Base-by-base conservation (phyloP, 495 filamentous ascomycete genomes). In the Margaritispora aquatica region DNA sequence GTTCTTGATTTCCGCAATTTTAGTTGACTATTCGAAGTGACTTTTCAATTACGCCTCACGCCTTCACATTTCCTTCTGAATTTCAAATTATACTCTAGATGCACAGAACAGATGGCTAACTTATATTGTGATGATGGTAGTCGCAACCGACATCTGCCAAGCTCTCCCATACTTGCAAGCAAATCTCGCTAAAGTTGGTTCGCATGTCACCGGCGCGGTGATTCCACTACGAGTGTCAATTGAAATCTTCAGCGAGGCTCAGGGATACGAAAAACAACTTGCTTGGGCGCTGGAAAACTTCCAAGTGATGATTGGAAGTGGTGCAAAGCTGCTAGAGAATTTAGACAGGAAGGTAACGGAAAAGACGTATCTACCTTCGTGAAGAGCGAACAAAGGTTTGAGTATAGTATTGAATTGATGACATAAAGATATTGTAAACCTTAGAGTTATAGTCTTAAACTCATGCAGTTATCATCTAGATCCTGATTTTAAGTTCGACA, bases 61-160 rank as follows among this genome's bases (percentile, higher is more conserved):
- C n/a, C n/a, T n/a, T n/a, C n/a, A n/a, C n/a, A n/a, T n/a, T n/a
- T n/a, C n/a, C n/a, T n/a, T n/a, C n/a, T n/a, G n/a, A n/a, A n/a
- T n/a, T n/a, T n/a, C n/a, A n/a, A n/a, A n/a, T n/a, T n/a, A n/a
- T n/a, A n/a, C n/a, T n/a, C n/a, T n/a, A n/a, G n/a, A n/a, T n/a
- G 2, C 65, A 71, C 26, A 63, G 70, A 1, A 46, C 46, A 21
- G 61, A 70, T 41, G 64, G 67, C 51, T 19, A 65, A 8, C 51
- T 26, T 10, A 56, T 72, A 54, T n/a, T n/a, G n/a, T n/a, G n/a
- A n/a, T n/a, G n/a, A n/a, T n/a, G n/a, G n/a, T n/a, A n/a, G n/a
- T n/a, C n/a, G 67, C 65, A 7, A 60, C 66, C 13, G 63, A 68
- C 50, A 71, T 75, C 19, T 71, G 69, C 31, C 71, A 72, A 52